phyloP scores from a whole-genome alignment of 108 stramenopile species.

The Epithemia pelagica region DNA sequence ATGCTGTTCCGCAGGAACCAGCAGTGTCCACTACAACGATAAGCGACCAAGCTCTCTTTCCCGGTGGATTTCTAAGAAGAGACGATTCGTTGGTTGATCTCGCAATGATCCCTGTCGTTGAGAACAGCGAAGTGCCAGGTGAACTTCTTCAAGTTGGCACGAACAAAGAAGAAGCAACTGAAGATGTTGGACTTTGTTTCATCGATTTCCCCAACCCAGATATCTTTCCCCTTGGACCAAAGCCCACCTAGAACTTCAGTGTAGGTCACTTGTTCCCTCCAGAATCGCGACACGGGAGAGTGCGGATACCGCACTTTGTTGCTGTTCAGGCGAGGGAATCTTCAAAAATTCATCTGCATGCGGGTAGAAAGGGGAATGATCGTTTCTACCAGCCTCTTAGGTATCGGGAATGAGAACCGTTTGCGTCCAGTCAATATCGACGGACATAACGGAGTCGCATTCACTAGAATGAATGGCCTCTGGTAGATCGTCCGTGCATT shows the following conservation, averaged over 20 bases:
- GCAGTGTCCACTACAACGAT: neutral
- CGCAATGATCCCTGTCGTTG: constrained; percentile 51
- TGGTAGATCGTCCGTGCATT: constrained; percentile 13
- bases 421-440: constrained; percentile 11
- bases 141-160: constrained; percentile 5
- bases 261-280: too few relatives aligned
- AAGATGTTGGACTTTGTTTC: constrained; percentile 22
- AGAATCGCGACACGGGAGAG: neutral
- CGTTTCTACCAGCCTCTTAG: too few relatives aligned
- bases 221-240: neutral
- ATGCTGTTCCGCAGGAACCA: neutral
- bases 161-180: neutral
- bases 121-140: neutral
- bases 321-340: too few relatives aligned
- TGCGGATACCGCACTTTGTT: too few relatives aligned
- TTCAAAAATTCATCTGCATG: too few relatives aligned
- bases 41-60: neutral
- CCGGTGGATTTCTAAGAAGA: constrained; percentile 40
- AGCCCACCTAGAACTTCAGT: too few relatives aligned
- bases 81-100: constrained; percentile 69
- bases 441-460: constrained; percentile 10
- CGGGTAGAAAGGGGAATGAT: too few relatives aligned
- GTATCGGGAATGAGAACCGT: constrained; percentile 1
- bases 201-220: constrained; percentile 42
- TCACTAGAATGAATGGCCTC: constrained; percentile 13